phyloP scores from a whole-genome alignment of 805 yeast species.

The Monosporozyma solicola region DNA sequence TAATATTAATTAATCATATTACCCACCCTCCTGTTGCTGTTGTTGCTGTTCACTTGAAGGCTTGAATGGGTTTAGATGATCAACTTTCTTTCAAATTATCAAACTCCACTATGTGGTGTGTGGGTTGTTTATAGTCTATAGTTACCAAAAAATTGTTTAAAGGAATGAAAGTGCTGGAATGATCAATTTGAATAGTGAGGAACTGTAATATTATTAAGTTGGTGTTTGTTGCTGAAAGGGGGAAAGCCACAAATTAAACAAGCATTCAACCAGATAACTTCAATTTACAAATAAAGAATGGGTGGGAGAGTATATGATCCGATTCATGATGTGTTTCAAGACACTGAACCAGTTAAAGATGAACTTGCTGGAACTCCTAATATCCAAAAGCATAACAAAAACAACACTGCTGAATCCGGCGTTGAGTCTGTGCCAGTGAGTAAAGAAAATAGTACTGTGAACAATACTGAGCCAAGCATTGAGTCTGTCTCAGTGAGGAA shows the following conservation, averaged over 20 bases:
- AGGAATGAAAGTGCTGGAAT: not conserved
- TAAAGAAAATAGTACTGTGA: not conserved
- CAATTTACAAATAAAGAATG: constrained; percentile 9
- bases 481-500: too few species aligned
- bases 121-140: not conserved
- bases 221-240: not conserved
- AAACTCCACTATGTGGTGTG: not conserved
- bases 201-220: not conserved
- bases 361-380: not conserved
- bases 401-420: not conserved
- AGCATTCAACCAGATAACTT: not conserved
- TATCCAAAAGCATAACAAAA: not conserved
- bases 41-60: not conserved
- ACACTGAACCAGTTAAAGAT: constrained; percentile 1
- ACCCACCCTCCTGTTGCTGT: not conserved
- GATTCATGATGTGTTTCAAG: constrained; percentile 29
- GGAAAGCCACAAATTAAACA: not conserved
- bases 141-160: not conserved
- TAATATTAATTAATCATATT: not conserved
- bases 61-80: not conserved
- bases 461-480: not conserved
- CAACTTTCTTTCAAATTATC: not conserved
- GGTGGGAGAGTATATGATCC: constrained; percentile 30
- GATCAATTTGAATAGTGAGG: not conserved
- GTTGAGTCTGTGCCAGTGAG: not conserved